Base-by-base conservation (phyloP, 148 eudicot species). In the Persicaria tinctoria region DNA sequence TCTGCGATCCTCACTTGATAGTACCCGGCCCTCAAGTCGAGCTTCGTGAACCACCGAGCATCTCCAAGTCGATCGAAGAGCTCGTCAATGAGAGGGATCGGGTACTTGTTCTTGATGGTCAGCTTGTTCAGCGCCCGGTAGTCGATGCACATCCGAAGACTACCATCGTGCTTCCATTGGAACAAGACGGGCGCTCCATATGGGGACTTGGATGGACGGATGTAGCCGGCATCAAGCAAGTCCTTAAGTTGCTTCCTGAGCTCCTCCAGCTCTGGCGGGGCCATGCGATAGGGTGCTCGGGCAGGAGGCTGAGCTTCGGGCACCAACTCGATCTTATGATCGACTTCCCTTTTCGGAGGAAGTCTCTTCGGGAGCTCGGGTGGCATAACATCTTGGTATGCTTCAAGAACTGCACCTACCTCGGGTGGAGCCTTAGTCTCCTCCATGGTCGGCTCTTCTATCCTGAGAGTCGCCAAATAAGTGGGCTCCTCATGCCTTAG, bases 291-390 rank as follows among this genome's bases (percentile, higher is more conserved):
- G 10, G 73, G 59, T 5, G 46, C 73, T 13, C 18, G 2, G 44
- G 69, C 44, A 5, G 71, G 57, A 0, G 57, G 57, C 5, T 9
- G 48, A 1, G 56, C 47, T 0, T 41, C 56, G 1, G 49, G 23
- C 8, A 64, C 63, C 6, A 76, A 6, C 62, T 68, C 78, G 5
- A 76, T 76, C 78, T 64, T 51, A 14, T 76, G 78, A 13, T 63
- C 53, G 8, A 75, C 77, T 49, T 60, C 56, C 4, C 68, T 17
- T 18, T 49, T 60, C 8, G 70, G 66, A 23, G 63, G 78, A 0
- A 76, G 16, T 46, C 46, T 69, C 53, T 76, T 76, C 0, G 63
- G 38, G 0, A 32, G 38, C 38, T 32, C 38, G 38, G 38, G 38
- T 32, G 38, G 38, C 1, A 32, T 32, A 0, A 32, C 41, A 6